Base-by-base conservation (phyloP, 768 basidiomycete species). In the Asterophora lycoperdoides region DNA sequence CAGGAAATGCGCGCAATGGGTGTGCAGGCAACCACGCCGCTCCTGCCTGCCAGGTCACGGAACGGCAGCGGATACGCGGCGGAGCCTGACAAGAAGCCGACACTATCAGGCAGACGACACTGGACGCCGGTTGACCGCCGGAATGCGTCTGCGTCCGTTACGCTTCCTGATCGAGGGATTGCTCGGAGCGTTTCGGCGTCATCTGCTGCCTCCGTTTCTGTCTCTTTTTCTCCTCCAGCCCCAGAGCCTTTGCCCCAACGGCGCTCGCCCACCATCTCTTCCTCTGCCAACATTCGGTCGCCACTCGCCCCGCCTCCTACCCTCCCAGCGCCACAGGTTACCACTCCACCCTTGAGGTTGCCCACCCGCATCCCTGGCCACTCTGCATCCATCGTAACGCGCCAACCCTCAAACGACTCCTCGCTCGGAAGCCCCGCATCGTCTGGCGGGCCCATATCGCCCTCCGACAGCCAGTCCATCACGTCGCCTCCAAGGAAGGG, bases 371-470 rank as follows among this genome's bases (percentile, higher is more conserved):
- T 18, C n/a, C 46, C 33, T 26, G 38, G 13, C 5, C 50, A 20
- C 13, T 9, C 10, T 29, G 17, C 41, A 41, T 17, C 51, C n/a
- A 37, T 33, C n/a, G 46, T 75, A 8, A 61, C 60, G 15, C 74
- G 72, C 17, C 68, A 74, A 40, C 55, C 68, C 13, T 81, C 81
- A 35, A 78, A 75, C 54, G 80, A 81, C 19, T 73, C 71, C 7
- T 74, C 71, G 26, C 58, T 72, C 37, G 69, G 72, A 14, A 77
- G 80, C n/a, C 78, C 79, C 9, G 68, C 72, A 13, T 81, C 84
- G 0, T 81, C 81, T 0, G 58, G 70, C 19, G 76, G 79, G 1
- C 77, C 83, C 1, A 37, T 76, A 11, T 80, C 79, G 13, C 76
- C 80, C 9, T 62, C 69, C 19, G 78, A 78, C 37, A 66, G 64